These are phyloP conservation scores for Phytophthora aleatoria DNA, from an alignment of 352 stramenopile species.

Conservation along the genomic window DNA sequence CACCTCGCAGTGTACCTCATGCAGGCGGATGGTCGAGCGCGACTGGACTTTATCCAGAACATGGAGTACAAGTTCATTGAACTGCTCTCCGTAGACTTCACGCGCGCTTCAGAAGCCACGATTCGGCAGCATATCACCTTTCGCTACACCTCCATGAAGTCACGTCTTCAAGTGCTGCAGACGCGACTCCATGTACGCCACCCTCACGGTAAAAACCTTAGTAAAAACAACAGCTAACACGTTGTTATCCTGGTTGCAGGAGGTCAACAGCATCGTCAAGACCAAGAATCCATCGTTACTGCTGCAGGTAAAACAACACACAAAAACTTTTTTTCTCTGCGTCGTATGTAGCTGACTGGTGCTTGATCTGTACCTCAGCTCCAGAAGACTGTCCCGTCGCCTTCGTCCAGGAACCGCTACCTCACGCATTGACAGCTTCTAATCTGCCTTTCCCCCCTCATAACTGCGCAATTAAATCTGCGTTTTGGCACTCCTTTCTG, in stretches of 20 bases:
- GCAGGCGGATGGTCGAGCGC: conserved; percentile 88
- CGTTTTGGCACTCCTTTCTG: conserved; percentile 13
- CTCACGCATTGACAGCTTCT: conserved; percentile 55
- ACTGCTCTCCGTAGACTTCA: conserved; percentile 91
- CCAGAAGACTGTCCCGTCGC: conserved; percentile 58
- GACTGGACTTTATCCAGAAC: conserved; percentile 96
- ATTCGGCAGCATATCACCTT: conserved; percentile 94
- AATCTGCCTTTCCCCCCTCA: background rate
- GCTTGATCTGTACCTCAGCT: conserved; percentile 38
- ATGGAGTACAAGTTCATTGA: conserved; percentile 98
- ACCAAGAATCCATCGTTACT: conserved; percentile 94
- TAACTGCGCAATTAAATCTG: conserved; percentile 23
- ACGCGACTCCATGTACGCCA: conserved; percentile 81
- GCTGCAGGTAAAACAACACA: conserved; percentile 73
- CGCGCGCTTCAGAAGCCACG: conserved; percentile 87
- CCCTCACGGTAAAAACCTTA: background rate
- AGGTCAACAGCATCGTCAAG: conserved; percentile 95
- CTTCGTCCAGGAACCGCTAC: conserved; percentile 60
- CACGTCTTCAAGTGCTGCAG: conserved; percentile 91
- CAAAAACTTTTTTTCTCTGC: conserved; percentile 2
- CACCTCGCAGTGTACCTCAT: conserved; percentile 94
- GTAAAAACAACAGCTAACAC: conserved; percentile 12
- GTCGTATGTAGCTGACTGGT: conserved; percentile 15
- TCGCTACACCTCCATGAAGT: conserved; percentile 95
- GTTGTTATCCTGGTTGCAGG: conserved; percentile 37